phyloP scores from a whole-genome alignment of 768 basidiomycete genomes.

The Gelatoporia subvermispora region DNA sequence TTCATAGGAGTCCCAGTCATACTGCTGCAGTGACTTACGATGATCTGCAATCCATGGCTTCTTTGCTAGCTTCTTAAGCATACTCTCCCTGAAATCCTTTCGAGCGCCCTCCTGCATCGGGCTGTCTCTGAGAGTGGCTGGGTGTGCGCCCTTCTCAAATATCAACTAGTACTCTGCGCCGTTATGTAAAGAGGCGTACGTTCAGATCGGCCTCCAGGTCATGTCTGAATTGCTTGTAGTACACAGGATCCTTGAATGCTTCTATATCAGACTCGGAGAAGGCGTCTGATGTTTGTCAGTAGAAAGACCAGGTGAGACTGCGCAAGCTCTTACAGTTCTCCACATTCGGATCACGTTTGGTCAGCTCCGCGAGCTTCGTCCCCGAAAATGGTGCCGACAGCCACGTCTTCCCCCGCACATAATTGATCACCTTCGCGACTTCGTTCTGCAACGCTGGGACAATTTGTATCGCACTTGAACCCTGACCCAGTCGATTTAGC shows the following conservation, averaged over 20 bases:
- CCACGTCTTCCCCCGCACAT: constrained; percentile 60
- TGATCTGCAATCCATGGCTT: constrained; percentile 60
- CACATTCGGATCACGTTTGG: constrained; percentile 29
- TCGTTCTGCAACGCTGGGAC: constrained; percentile 52
- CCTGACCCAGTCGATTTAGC: constrained; percentile 30
- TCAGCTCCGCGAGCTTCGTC: constrained; percentile 35
- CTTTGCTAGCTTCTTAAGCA: constrained; percentile 46
- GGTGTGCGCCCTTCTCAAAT: constrained; percentile 31
- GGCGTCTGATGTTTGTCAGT: constrained; percentile 26
- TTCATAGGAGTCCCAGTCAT: not conserved
- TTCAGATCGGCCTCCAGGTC: constrained; percentile 47
- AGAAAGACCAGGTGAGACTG: constrained; percentile 13
- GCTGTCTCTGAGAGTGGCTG: constrained; percentile 35
- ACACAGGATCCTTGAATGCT: constrained; percentile 41
- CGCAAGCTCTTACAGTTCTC: constrained; percentile 41
- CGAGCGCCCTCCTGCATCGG: constrained; percentile 33
- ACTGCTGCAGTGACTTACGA: constrained; percentile 28
- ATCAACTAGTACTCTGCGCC: not conserved
- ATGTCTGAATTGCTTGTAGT: constrained; percentile 45
- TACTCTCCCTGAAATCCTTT: constrained; percentile 36
- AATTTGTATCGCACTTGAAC: constrained; percentile 59
- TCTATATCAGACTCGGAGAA: constrained; percentile 50
- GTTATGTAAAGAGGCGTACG: constrained; percentile 24
- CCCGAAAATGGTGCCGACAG: constrained; percentile 41
- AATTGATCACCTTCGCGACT: constrained; percentile 46